Conservation (phyloP, 2,329 filamentous ascomycete species). For the Ascochyta rabiei region DNA sequence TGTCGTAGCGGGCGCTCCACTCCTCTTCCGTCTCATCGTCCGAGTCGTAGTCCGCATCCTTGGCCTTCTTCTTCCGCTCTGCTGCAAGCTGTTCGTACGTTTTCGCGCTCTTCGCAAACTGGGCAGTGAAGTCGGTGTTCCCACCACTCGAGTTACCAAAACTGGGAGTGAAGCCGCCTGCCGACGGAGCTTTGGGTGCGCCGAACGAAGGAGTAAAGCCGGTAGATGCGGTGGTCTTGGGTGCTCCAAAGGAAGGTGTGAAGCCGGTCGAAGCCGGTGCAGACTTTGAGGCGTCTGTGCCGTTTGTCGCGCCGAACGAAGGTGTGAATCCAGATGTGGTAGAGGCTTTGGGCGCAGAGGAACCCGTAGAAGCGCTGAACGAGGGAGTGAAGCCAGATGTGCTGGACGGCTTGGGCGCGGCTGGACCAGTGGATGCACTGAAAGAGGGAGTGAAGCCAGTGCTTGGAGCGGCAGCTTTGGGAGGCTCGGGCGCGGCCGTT, state of each 20-base stretch:
- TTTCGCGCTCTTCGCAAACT: conserved; percentile 41
- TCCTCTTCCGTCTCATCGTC: conserved; percentile 45
- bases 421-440: conserved; percentile 14
- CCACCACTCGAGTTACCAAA: conserved; percentile 22
- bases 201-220: conserved; percentile 14
- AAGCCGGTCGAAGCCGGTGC: conserved; percentile 2
- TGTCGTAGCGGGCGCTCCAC: conserved; percentile 42
- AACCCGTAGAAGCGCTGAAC: conserved; percentile 13
- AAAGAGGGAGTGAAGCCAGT: conserved; percentile 24
- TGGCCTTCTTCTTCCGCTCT: conserved; percentile 45
- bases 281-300: not conserved
- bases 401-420: conserved; percentile 4
- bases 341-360: conserved; percentile 6
- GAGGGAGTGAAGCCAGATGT: conserved; percentile 16
- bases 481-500: conserved; percentile 18
- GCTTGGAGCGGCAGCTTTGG: conserved; percentile 15
- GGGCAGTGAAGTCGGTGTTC: conserved; percentile 29
- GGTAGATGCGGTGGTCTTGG: not conserved
- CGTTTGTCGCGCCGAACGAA: not conserved
- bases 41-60: conserved; percentile 44
- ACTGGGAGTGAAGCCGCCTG: conserved; percentile 17
- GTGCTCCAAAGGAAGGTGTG: conserved; percentile 15
- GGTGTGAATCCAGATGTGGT: conserved; percentile 2
- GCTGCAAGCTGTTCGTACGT: conserved; percentile 40
- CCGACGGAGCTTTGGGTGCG: conserved; percentile 4